Percentiles rank a stretch among this genome's conserved stretches.
phyloP scores from a whole-genome alignment of 2,329 filamentous ascomycete species.

The Raffaelea ambrosiae region DNA sequence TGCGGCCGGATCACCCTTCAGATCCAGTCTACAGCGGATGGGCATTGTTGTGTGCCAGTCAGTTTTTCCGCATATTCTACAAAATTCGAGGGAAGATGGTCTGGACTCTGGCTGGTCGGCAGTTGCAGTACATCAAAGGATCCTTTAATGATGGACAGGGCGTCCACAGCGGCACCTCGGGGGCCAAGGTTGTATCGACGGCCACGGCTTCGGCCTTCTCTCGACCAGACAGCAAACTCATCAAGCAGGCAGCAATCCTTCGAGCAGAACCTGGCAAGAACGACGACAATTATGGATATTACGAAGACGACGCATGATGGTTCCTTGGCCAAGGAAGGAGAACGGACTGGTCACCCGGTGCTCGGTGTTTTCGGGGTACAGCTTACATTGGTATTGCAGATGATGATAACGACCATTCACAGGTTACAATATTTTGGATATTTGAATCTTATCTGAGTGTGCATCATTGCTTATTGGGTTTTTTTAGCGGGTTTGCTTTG shows the following conservation, averaged over 20 bases:
- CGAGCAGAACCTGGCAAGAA: background rate
- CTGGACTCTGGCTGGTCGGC: conserved; percentile 40
- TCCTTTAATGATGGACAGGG: background rate
- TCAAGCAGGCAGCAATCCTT: conserved; percentile 13
- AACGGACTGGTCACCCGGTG: too few relatives aligned
- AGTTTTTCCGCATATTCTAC: conserved; percentile 32
- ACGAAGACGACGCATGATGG: conserved; percentile 5
- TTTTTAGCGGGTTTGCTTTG: too few relatives aligned
- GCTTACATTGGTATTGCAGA: too few relatives aligned
- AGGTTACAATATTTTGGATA: too few relatives aligned
- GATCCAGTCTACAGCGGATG: conserved; percentile 28
- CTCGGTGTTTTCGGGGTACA: too few relatives aligned
- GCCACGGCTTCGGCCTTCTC: conserved; percentile 26
- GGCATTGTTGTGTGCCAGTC: conserved; percentile 43
- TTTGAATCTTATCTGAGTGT: too few relatives aligned
- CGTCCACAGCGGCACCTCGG: conserved; percentile 11
- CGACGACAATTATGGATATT: background rate
- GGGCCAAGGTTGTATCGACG: conserved; percentile 23
- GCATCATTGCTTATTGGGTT: too few relatives aligned
- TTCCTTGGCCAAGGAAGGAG: too few relatives aligned
- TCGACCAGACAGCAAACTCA: conserved; percentile 24
- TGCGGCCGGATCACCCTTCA: conserved; percentile 19
- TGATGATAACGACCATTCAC: background rate
- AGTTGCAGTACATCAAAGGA: conserved; percentile 40
- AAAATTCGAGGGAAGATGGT: conserved; percentile 21